phyloP scores from a whole-genome alignment of 1,139 yeast genomes.

The Candida frijolesensis region DNA sequence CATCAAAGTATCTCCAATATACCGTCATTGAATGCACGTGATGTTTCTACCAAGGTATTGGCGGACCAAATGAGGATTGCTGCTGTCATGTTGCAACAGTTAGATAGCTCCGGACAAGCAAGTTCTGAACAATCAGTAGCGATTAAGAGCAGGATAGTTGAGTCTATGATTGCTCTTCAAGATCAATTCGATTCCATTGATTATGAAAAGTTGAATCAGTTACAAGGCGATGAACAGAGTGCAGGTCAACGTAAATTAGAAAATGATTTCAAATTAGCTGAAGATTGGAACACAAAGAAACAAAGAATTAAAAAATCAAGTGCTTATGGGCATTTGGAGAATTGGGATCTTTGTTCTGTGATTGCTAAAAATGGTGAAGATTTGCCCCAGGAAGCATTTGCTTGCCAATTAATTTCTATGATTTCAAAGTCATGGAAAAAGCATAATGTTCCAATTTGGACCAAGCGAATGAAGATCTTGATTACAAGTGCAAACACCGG shows the following conservation, averaged over 20 bases:
- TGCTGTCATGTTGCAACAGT: constrained; percentile 87
- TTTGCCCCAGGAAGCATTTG: constrained; percentile 95
- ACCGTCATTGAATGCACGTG: neutral
- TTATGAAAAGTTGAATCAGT: constrained; percentile 50
- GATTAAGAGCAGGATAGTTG: constrained; percentile 75
- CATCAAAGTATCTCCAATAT: constrained; percentile 33
- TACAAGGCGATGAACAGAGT: constrained; percentile 41
- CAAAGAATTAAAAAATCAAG: constrained; percentile 77
- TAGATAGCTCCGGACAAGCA: constrained; percentile 70
- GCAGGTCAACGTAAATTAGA: constrained; percentile 93
- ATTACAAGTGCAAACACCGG: constrained; percentile 92
- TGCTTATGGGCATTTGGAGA: constrained; percentile 78
- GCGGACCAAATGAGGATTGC: constrained; percentile 97
- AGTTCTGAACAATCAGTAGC: constrained; percentile 74
- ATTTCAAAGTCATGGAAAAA: constrained; percentile 83
- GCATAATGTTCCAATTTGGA: constrained; percentile 76
- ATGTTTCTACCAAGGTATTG: constrained; percentile 45
- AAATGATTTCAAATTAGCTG: constrained; percentile 89
- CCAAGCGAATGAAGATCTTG: constrained; percentile 86
- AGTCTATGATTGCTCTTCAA: constrained; percentile 87
- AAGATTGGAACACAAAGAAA: constrained; percentile 87
- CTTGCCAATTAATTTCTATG: constrained; percentile 87
- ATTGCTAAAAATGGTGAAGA: constrained; percentile 97
- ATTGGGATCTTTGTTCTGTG: constrained; percentile 95
- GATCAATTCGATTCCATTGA: constrained; percentile 56